Percentiles rank a stretch among this genome's conserved stretches.
Evolutionary conservation across 495 filamentous ascomycete genomes (phyloP).

Genomic region (Hypoxylon subgilvum): DNA sequence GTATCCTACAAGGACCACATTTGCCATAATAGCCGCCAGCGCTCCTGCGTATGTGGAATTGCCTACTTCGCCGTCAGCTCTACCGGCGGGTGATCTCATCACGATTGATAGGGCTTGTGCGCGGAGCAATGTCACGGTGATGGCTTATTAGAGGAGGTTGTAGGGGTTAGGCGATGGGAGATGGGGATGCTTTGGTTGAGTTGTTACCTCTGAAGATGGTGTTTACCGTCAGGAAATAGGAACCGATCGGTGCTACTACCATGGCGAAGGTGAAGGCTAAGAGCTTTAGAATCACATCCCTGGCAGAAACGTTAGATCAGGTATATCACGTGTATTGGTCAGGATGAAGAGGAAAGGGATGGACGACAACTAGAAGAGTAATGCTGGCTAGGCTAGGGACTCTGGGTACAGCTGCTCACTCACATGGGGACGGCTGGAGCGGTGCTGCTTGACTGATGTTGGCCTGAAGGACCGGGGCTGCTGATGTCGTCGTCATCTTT

Average conservation of each 20-base stretch:
- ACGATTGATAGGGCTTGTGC: conserved; percentile 4
- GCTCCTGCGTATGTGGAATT: conserved; percentile 87
- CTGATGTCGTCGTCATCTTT: conserved; percentile 57
- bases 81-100: no score
- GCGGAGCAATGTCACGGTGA: not conserved
- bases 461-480: conserved; percentile 45
- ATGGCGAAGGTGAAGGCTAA: conserved; percentile 90
- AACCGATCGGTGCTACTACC: conserved; percentile 80
- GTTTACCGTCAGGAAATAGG: conserved; percentile 82
- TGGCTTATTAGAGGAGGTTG: not conserved
- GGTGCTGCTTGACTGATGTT: conserved; percentile 50
- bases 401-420: conserved; percentile 44
- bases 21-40: conserved; percentile 84
- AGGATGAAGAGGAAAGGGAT: not conserved
- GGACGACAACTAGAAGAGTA: not conserved
- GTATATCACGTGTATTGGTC: no score
- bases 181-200: not conserved
- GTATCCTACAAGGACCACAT: conserved; percentile 89
- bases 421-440: conserved; percentile 77
- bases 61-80: conserved; percentile 63
- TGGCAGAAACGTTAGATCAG: conserved; percentile 46
- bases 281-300: conserved; percentile 86
- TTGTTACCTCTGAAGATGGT: conserved; percentile 73
- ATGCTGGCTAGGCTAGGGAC: no score
- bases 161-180: not conserved